Conservation (phyloP, 2,329 filamentous ascomycete genomes). For the Herpomyces periplanetae region DNA sequence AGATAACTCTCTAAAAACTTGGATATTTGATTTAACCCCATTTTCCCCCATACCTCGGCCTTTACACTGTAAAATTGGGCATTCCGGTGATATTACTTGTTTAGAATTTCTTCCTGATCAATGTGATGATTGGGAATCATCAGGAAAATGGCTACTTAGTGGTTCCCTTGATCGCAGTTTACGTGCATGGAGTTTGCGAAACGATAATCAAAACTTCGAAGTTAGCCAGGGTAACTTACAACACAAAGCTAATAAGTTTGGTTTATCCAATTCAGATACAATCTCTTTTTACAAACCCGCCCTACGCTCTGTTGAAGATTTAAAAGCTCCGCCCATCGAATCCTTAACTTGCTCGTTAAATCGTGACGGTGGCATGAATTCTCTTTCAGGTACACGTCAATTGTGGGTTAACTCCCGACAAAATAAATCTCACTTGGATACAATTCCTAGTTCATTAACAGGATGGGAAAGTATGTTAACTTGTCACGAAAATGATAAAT, state of each 20-base stretch:
- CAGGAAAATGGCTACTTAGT: constrained; percentile 75
- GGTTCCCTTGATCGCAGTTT: constrained; percentile 59
- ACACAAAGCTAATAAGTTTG: constrained; percentile 56
- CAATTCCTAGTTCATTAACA: constrained; percentile 31
- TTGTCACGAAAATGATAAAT: constrained; percentile 46
- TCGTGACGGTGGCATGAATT: constrained; percentile 67
- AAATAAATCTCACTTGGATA: constrained; percentile 20
- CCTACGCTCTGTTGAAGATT: constrained; percentile 21
- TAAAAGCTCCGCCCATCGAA: constrained; percentile 71
- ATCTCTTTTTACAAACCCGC: constrained; percentile 18
- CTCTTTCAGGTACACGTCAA: constrained; percentile 30
- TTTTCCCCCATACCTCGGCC: constrained; percentile 56
- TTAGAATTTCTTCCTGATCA: constrained; percentile 53
- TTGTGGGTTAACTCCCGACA: constrained; percentile 44
- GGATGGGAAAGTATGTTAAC: constrained; percentile 95
- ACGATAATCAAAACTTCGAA: constrained; percentile 72
- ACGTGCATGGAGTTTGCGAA: constrained; percentile 81
- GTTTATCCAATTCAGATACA: constrained; percentile 19
- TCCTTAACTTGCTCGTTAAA: constrained; percentile 70
- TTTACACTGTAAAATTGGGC: constrained; percentile 49
- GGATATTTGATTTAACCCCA: constrained; percentile 76
- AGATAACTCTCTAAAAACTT: constrained; percentile 75
- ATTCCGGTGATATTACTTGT: constrained; percentile 45
- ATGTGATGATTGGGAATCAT: constrained; percentile 52
- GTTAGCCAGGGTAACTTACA: constrained; percentile 61